phyloP scores from a whole-genome alignment of 306 rosid species.

The Geum urbanum region DNA sequence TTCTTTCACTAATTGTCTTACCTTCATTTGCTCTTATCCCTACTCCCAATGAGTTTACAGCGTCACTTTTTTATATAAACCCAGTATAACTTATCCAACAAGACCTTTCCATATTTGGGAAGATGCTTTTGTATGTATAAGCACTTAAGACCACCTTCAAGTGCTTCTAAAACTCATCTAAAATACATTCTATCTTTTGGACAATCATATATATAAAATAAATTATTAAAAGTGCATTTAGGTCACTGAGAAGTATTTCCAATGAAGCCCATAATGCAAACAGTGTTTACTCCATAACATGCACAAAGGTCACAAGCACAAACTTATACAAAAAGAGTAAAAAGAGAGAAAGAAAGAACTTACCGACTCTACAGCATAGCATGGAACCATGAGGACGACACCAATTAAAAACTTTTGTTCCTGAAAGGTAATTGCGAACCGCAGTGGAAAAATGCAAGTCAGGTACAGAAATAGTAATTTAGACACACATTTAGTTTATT shows the following conservation, averaged over 20 bases:
- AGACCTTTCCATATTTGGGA: no score
- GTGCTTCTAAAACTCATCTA: no score
- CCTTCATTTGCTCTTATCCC: not conserved
- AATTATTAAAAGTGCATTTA: no score
- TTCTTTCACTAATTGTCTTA: not conserved
- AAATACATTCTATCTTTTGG: no score
- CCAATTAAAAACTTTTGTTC: constrained; percentile 94
- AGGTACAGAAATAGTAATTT: constrained; percentile 2
- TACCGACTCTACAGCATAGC: constrained; percentile 94
- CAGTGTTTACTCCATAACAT: not conserved
- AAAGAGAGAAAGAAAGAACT: constrained; percentile 25
- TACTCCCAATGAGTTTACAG: not conserved
- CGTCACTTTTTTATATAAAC: not conserved
- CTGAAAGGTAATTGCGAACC: constrained; percentile 27
- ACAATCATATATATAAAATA: no score
- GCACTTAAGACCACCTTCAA: no score
- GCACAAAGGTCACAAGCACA: no score
- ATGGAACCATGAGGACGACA: constrained; percentile 93
- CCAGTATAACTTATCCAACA: not conserved
- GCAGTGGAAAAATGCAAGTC: constrained; percentile 6
- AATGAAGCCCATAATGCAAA: no score
- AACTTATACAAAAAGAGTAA: not conserved
- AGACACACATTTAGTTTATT: not conserved
- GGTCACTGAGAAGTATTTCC: no score
- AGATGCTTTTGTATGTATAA: no score